Evolutionary conservation across 106 monocot species (phyloP).

Genomic region (Iris macrosiphon): DNA sequence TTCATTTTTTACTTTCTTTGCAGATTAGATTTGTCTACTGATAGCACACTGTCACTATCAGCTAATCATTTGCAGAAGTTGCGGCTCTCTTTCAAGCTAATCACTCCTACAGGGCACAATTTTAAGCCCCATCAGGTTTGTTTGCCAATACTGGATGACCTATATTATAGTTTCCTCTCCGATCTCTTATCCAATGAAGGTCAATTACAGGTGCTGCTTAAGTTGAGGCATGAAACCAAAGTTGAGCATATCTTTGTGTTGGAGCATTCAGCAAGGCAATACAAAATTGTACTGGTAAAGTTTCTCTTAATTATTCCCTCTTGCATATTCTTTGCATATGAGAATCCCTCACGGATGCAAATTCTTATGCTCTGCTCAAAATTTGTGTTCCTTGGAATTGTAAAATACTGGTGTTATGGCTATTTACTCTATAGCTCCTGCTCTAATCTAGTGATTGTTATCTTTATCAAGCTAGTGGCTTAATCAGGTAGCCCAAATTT

Average conservation of each 20-base stretch:
- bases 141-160: neutral
- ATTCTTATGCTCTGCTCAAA: too few relatives aligned
- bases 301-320: conserved; percentile 13
- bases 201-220: conserved; percentile 66
- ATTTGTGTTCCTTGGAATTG: too few relatives aligned
- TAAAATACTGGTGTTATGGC: too few relatives aligned
- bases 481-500: too few relatives aligned
- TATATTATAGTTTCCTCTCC: neutral
- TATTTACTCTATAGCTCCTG: too few relatives aligned
- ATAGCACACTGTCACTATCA: conserved; percentile 44
- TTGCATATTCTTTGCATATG: neutral
- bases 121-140: conserved; percentile 98
- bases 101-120: conserved; percentile 54
- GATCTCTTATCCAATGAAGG: neutral
- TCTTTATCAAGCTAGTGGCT: too few relatives aligned
- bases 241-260: conserved; percentile 85
- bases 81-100: conserved; percentile 66
- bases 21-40: conserved; percentile 83
- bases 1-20: conserved; percentile 5
- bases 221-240: conserved; percentile 78
- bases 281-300: conserved; percentile 61
- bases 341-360: too few relatives aligned
- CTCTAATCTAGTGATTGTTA: too few relatives aligned
- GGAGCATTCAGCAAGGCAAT: conserved; percentile 58
- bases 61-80: conserved; percentile 97